A percentile compares a stretch with the other conserved stretches of the same genome.
Conservation (phyloP, 2,329 filamentous ascomycete genomes). For the Teratosphaeria epicoccoides region DNA sequence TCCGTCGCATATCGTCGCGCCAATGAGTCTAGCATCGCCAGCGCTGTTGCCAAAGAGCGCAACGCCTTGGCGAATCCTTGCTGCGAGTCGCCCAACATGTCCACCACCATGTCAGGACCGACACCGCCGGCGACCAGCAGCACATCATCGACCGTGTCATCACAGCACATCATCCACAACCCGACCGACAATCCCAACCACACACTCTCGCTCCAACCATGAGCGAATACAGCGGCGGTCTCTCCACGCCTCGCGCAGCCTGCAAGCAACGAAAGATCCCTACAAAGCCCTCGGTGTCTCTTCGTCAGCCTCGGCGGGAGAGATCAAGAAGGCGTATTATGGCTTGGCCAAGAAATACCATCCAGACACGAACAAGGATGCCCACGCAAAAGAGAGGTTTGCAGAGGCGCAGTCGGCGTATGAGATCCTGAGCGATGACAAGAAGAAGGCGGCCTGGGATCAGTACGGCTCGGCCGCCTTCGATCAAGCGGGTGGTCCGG, state of each 20-base stretch:
- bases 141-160: slow-evolving; percentile 7
- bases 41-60: slow-evolving; percentile 25
- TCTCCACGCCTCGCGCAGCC: slow-evolving; percentile 51
- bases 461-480: slow-evolving; percentile 76
- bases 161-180: slow-evolving; percentile 1
- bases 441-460: slow-evolving; percentile 89
- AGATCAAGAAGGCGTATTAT: slow-evolving; percentile 99
- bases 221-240: slow-evolving; percentile 17
- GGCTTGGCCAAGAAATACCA: slow-evolving; percentile 95
- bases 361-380: slow-evolving; percentile 94
- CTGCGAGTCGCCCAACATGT: slow-evolving; percentile 20
- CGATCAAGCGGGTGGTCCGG: slow-evolving; percentile 55
- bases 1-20: not conserved
- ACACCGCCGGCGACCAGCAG: slow-evolving; percentile 13
- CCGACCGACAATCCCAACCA: slow-evolving; percentile 1
- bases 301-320: slow-evolving; percentile 67
- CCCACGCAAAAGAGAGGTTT: slow-evolving; percentile 88
- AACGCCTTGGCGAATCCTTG: slow-evolving; percentile 24
- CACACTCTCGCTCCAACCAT: slow-evolving; percentile 14
- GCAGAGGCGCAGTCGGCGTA: slow-evolving; percentile 87
- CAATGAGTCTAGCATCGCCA: slow-evolving; percentile 28
- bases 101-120: slow-evolving; percentile 15
- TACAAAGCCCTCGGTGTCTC: slow-evolving; percentile 78
- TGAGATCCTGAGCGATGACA: slow-evolving; percentile 80
- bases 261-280: slow-evolving; percentile 57